These are phyloP conservation scores for Brettanomyces bruxellensis DNA, from an alignment of 805 yeast genomes.

Conservation along the genomic window DNA sequence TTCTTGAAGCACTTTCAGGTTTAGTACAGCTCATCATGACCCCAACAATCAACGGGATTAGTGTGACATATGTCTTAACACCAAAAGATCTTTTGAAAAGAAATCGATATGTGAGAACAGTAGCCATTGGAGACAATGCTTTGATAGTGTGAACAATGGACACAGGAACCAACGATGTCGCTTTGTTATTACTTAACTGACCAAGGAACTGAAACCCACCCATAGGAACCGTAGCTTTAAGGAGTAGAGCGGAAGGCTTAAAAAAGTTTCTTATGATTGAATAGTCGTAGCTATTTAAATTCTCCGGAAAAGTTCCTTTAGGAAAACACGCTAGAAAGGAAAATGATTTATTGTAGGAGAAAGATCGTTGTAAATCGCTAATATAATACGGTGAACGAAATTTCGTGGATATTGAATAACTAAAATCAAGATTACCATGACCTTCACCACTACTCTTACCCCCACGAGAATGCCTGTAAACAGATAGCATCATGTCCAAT, in stretches of 20 bases:
- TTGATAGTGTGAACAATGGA: conserved; percentile 91
- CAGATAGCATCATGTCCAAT: conserved; percentile 21
- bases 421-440: background rate
- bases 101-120: conserved; percentile 69
- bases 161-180: conserved; percentile 90
- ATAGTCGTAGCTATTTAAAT: conserved; percentile 20
- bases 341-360: background rate
- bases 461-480: conserved; percentile 1
- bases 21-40: conserved; percentile 73
- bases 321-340: conserved; percentile 30
- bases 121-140: conserved; percentile 82
- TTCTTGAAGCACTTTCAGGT: conserved; percentile 17
- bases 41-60: conserved; percentile 73
- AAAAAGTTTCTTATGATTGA: conserved; percentile 31
- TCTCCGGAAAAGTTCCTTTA: conserved; percentile 39
- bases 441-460: background rate
- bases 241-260: conserved; percentile 42
- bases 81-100: conserved; percentile 52
- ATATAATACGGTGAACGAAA: conserved; percentile 26
- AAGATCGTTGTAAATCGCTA: background rate
- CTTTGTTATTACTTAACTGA: conserved; percentile 83
- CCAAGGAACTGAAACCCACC: conserved; percentile 91
- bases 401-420: conserved; percentile 8
- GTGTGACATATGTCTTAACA: conserved; percentile 62
- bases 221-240: conserved; percentile 80